Evolutionary conservation across 805 yeast species (phyloP).

Genomic region (Yamadazyma insecticola): DNA sequence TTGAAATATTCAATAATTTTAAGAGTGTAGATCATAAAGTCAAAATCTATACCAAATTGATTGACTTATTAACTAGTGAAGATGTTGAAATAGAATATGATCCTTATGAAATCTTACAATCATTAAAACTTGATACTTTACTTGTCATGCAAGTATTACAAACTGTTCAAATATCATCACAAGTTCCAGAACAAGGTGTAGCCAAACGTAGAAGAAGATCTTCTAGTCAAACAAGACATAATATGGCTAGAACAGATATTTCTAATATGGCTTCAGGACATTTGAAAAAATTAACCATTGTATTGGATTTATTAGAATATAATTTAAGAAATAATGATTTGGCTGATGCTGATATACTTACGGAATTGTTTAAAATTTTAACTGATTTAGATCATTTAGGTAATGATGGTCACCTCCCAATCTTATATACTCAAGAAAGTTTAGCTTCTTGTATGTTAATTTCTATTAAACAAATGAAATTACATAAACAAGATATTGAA

Average conservation of each 20-base stretch:
- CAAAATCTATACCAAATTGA: constrained; percentile 43
- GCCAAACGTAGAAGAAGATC: constrained; percentile 82
- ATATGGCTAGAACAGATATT: constrained; percentile 67
- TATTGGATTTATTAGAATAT: constrained; percentile 72
- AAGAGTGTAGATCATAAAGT: constrained; percentile 52
- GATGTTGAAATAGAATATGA: constrained; percentile 21
- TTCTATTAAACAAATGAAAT: constrained; percentile 55
- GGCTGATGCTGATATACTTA: constrained; percentile 43
- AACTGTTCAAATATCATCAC: constrained; percentile 52
- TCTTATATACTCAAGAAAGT: constrained; percentile 85
- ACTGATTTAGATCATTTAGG: constrained; percentile 82
- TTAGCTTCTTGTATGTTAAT: constrained; percentile 81
- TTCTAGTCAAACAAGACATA: constrained; percentile 69
- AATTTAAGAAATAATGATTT: constrained; percentile 32
- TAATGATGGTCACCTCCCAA: constrained; percentile 87
- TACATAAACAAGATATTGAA: constrained; percentile 20
- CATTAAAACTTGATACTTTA: constrained; percentile 50
- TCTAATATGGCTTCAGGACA: constrained; percentile 74
- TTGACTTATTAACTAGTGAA: constrained; percentile 40
- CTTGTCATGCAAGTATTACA: constrained; percentile 57
- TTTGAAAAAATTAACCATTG: constrained; percentile 68
- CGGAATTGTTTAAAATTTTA: constrained; percentile 54
- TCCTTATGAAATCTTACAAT: constrained; percentile 46
- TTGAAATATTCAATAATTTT: constrained; percentile 52
- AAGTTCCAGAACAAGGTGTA: constrained; percentile 43